Base-by-base conservation (phyloP, 148 eudicot species). In the Rhododendron kiyosumense region DNA sequence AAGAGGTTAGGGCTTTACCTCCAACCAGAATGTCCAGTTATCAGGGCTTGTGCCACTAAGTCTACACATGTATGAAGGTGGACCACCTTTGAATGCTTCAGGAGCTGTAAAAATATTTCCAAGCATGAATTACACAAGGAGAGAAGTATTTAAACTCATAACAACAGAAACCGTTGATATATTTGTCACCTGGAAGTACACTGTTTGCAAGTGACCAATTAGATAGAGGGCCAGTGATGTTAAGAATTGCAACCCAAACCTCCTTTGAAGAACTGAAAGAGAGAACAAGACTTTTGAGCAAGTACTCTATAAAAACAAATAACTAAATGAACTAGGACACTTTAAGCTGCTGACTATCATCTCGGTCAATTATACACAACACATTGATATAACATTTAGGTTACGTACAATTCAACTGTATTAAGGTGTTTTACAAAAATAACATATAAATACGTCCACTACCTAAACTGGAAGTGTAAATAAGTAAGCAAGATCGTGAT, bases 11-110 rank as follows among this genome's bases (percentile, higher is more conserved):
- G 85, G 76, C 71, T 84, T 86, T 90, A 95, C 98, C 99, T 97
- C 98, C 92, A 97, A 86, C 99, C 99, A 97, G 88, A 97, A 95
- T 86, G 88, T 91, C 98, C 99, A 95, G 83, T 93, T 94, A 85
- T 95, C 95, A 74, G 88, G 84, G 86, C 92, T 90, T 81, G 93
- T 89, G 32, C 98, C 98, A 83, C 99, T 95, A 61, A 97, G 91
- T 89, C 98, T 91, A 78, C 96, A 95, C 59, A 95, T 93, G 84
- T 93, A 95, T 45, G 98, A 97, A 83, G 95, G 94, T 78, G 98
- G 98, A 52, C 96, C 93, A 57, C 93, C 95, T 7, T 89, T 92
- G 7, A 93, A 18, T 30, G 63, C 89, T 84, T 93, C 94, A 26
- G 98, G 96, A 85, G 92, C 99, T 97, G 92, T 85, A 85, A 88